Percentiles rank a stretch among this genome's conserved stretches.
These are phyloP conservation scores for Penicillium sp. DNA, from an alignment of 2,329 filamentous ascomycete species.

Conservation along the genomic window DNA sequence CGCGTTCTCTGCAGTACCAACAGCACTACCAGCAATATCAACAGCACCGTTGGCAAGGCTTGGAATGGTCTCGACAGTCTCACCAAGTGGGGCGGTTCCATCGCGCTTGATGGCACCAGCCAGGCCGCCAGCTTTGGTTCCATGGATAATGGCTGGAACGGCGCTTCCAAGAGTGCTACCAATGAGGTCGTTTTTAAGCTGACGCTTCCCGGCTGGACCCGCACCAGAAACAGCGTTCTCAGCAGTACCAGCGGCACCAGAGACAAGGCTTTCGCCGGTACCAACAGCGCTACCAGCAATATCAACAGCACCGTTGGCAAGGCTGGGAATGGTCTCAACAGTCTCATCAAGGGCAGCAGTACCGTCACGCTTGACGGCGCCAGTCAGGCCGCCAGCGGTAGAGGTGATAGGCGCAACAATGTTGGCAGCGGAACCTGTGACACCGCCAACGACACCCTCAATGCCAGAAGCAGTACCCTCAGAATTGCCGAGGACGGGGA, in stretches of 20 bases:
- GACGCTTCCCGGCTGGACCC: neutral
- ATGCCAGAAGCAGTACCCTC: slow-evolving; percentile 4
- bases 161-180: neutral
- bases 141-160: neutral
- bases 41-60: slow-evolving; percentile 15
- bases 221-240: slow-evolving; percentile 8
- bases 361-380: slow-evolving; percentile 9
- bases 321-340: slow-evolving; percentile 8
- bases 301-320: slow-evolving; percentile 14
- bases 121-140: neutral
- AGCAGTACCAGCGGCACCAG: slow-evolving; percentile 15
- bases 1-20: slow-evolving; percentile 11
- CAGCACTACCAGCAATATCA: slow-evolving; percentile 11
- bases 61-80: slow-evolving; percentile 1
- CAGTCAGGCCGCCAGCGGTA: neutral
- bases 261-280: slow-evolving; percentile 15
- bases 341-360: neutral
- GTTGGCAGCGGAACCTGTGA: neutral
- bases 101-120: slow-evolving; percentile 9
- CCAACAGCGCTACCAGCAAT: slow-evolving; percentile 16
- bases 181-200: neutral
- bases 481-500: slow-evolving; percentile 21
- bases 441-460: slow-evolving; percentile 3
- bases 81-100: neutral
- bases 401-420: neutral